Conservation (phyloP, 345 rosid genomes). For the Eucalyptus curtisii region DNA sequence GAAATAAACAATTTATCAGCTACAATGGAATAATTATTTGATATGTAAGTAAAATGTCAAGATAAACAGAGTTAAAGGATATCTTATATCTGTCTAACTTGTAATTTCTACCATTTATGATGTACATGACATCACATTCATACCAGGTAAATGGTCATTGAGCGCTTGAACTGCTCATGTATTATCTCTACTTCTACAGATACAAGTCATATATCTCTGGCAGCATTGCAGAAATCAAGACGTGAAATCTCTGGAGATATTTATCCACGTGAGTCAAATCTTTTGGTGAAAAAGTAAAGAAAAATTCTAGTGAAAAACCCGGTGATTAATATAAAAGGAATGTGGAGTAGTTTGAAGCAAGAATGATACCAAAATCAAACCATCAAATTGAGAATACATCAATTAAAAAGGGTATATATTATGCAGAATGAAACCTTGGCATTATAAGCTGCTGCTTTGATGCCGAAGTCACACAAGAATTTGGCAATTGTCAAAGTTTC, state of each 20-base stretch:
- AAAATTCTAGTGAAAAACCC: not conserved
- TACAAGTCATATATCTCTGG: not conserved
- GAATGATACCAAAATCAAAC: not conserved
- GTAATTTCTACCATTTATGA: not conserved
- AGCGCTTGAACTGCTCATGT: not conserved
- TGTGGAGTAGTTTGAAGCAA: not conserved
- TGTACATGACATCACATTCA: not conserved
- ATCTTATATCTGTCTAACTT: not conserved
- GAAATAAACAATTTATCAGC: not conserved
- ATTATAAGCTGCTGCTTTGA: slow-evolving; percentile 89
- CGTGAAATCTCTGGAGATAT: not conserved
- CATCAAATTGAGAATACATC: not conserved
- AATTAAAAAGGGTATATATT: not conserved
- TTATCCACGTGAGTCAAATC: not conserved
- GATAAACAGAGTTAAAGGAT: not conserved
- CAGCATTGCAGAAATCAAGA: not conserved
- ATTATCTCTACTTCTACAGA: not conserved
- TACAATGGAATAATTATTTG: not conserved
- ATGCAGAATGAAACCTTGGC: slow-evolving; percentile 40
- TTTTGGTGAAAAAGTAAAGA: not conserved
- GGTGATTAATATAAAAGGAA: not conserved
- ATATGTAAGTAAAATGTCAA: not conserved
- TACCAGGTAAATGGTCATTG: not conserved
- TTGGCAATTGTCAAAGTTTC: slow-evolving; percentile 62
- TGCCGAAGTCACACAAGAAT: slow-evolving; percentile 47